phyloP scores from a whole-genome alignment of 352 stramenopile genomes.

The Globisporangium cylindrosporum region DNA sequence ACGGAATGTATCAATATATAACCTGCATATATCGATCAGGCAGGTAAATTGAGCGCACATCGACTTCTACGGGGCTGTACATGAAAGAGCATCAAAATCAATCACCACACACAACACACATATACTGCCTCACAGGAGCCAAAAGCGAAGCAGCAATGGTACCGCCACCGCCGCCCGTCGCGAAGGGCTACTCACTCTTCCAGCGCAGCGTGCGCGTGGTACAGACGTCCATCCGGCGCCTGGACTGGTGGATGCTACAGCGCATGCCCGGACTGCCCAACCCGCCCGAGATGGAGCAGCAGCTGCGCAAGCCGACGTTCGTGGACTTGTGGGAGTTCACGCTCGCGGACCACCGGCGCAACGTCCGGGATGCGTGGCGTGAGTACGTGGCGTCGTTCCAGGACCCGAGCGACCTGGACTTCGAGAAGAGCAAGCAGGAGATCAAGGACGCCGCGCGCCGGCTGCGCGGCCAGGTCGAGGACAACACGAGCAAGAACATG shows the following conservation, averaged over 20 bases:
- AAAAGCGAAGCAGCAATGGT: background rate
- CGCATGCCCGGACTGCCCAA: constrained; percentile 70
- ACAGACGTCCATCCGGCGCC: constrained; percentile 58
- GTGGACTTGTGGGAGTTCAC: constrained; percentile 82
- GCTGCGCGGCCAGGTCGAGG: constrained; percentile 53
- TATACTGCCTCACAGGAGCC: background rate
- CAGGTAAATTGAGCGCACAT: background rate
- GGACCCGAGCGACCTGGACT: constrained; percentile 46
- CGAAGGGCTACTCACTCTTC: constrained; percentile 76
- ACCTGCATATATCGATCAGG: background rate
- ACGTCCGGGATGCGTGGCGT: constrained; percentile 60
- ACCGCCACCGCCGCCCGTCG: constrained; percentile 14
- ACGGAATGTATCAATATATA: background rate
- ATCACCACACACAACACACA: constrained; percentile 7
- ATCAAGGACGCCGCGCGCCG: constrained; percentile 42
- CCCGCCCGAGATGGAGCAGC: constrained; percentile 51
- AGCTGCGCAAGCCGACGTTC: constrained; percentile 46
- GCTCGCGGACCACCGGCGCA: constrained; percentile 57
- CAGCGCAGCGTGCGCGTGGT: constrained; percentile 65
- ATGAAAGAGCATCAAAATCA: background rate
- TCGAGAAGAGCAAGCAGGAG: constrained; percentile 65
- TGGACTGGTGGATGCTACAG: constrained; percentile 50
- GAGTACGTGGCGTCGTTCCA: constrained; percentile 72
- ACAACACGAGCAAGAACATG: constrained; percentile 54
- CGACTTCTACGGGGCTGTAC: background rate